phyloP scores from a whole-genome alignment of 2,329 filamentous ascomycete species.

The Trichoderma harzianum region DNA sequence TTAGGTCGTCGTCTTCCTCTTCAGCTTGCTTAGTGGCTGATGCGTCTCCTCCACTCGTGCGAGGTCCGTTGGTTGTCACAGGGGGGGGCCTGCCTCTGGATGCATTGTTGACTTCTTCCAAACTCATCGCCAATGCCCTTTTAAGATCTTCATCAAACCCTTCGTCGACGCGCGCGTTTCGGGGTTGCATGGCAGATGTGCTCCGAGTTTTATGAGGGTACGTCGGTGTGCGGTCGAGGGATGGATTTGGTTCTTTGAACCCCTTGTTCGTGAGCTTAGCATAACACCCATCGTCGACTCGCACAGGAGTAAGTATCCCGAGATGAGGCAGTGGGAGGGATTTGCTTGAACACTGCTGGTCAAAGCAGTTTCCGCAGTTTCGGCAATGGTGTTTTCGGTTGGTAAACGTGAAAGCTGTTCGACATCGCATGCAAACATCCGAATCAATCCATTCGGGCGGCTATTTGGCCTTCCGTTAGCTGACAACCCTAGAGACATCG shows the following conservation, averaged over 20 bases:
- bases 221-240: conserved; percentile 48
- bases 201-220: conserved; percentile 62
- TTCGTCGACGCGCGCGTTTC: conserved; percentile 82
- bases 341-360: conserved; percentile 91
- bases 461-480: conserved; percentile 40
- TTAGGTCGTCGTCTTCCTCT: conserved; percentile 88
- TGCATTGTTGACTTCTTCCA: conserved; percentile 84
- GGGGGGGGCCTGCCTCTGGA: conserved; percentile 70
- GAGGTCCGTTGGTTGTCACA: conserved; percentile 36
- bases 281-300: conserved; percentile 95
- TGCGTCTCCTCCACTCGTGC: conserved; percentile 36
- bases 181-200: conserved; percentile 76
- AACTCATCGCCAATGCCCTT: conserved; percentile 89
- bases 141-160: conserved; percentile 94
- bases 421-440: conserved; percentile 97
- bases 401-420: conserved; percentile 92
- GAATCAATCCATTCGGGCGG: conserved; percentile 97
- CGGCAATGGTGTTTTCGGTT: conserved; percentile 98
- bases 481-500: neutral
- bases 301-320: conserved; percentile 84
- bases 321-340: conserved; percentile 83
- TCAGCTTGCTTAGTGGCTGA: conserved; percentile 53
- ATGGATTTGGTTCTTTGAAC: conserved; percentile 37
- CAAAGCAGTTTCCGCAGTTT: conserved; percentile 97
- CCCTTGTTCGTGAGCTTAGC: conserved; percentile 77